phyloP scores from a whole-genome alignment of 805 yeast species.

The Saccharomycopsis fibuligera region DNA sequence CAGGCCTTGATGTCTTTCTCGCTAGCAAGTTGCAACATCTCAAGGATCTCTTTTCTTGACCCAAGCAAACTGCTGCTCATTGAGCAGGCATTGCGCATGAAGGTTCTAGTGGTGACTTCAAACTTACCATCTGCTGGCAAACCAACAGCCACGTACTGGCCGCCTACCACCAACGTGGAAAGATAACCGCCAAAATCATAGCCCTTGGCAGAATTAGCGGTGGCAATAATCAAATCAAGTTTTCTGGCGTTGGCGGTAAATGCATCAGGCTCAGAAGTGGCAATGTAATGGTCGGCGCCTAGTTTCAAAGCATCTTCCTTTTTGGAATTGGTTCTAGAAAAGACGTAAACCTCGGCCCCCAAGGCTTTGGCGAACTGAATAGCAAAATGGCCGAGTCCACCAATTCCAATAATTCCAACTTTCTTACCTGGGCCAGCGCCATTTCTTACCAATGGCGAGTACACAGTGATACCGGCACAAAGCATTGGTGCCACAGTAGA shows the following conservation, averaged over 20 bases:
- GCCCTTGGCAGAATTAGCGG: slow-evolving; percentile 35
- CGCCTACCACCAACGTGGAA: slow-evolving; percentile 46
- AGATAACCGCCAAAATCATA: slow-evolving; percentile 14
- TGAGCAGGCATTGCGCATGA: slow-evolving; percentile 40
- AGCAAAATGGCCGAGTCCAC: slow-evolving; percentile 55
- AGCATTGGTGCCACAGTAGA: slow-evolving; percentile 62
- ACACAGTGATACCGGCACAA: slow-evolving; percentile 75
- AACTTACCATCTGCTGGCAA: slow-evolving; percentile 44
- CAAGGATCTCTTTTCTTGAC: slow-evolving; percentile 56
- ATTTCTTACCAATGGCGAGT: slow-evolving; percentile 54
- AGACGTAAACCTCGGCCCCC: slow-evolving; percentile 54
- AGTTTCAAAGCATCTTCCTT: slow-evolving; percentile 41
- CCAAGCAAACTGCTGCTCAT: slow-evolving; percentile 38
- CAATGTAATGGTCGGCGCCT: slow-evolving; percentile 50
- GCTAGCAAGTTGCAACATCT: slow-evolving; percentile 60
- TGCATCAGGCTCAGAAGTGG: slow-evolving; percentile 42
- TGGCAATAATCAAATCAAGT: slow-evolving; percentile 34
- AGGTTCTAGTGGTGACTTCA: slow-evolving; percentile 21
- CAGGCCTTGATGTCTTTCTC: slow-evolving; percentile 53
- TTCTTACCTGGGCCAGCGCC: slow-evolving; percentile 43
- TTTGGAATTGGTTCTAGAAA: slow-evolving; percentile 45
- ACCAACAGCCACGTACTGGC: slow-evolving; percentile 59
- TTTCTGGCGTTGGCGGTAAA: slow-evolving; percentile 6
- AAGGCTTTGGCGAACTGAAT: slow-evolving; percentile 50
- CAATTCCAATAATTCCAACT: slow-evolving; percentile 51